Evolutionary conservation across 345 rosid genomes (phyloP).

Genomic region (Chamaenerion angustifolium): DNA sequence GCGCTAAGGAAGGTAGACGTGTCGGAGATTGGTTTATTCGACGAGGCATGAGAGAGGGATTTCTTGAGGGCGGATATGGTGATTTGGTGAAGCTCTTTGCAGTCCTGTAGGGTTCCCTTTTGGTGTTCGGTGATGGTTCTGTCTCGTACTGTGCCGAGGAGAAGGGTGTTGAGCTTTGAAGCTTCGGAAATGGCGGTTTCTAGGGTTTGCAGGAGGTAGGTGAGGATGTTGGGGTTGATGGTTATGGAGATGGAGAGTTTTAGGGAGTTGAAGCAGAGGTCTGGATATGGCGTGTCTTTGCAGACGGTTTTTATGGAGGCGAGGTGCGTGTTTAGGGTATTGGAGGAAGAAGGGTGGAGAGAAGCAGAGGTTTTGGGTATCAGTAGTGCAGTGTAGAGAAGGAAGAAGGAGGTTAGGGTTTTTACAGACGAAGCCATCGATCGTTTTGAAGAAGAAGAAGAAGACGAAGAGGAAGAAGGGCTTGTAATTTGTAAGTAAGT

Average conservation of each 20-base stretch:
- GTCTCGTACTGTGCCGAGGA: constrained; percentile 17
- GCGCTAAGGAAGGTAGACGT: constrained; percentile 61
- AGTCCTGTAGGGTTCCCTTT: constrained; percentile 67
- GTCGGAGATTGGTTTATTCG: constrained; percentile 12
- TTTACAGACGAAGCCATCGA: constrained; percentile 39
- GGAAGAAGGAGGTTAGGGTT: constrained; percentile 7
- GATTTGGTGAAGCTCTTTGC: constrained; percentile 66
- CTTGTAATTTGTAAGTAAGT: too few species aligned
- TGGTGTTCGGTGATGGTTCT: constrained; percentile 41
- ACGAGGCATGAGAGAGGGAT: constrained; percentile 30
- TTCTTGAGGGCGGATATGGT: constrained; percentile 34
- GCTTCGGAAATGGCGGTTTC: constrained; percentile 51
- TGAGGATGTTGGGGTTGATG: constrained; percentile 46
- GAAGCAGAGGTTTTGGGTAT: constrained; percentile 4
- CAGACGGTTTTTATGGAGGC: constrained; percentile 34
- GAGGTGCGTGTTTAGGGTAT: constrained; percentile 20
- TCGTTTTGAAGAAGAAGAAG: constrained; percentile 4
- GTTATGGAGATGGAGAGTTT: constrained; percentile 62
- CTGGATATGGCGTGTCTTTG: constrained; percentile 50
- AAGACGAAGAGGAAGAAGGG: background rate
- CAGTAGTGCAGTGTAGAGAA: constrained; percentile 22
- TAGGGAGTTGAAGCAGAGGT: constrained; percentile 42
- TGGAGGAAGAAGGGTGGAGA: constrained; percentile 12
- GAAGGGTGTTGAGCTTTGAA: constrained; percentile 35
- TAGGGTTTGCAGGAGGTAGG: constrained; percentile 50